These are phyloP conservation scores for Podaxis sp. DNA, from an alignment of 768 basidiomycete genomes.

Conservation along the genomic window DNA sequence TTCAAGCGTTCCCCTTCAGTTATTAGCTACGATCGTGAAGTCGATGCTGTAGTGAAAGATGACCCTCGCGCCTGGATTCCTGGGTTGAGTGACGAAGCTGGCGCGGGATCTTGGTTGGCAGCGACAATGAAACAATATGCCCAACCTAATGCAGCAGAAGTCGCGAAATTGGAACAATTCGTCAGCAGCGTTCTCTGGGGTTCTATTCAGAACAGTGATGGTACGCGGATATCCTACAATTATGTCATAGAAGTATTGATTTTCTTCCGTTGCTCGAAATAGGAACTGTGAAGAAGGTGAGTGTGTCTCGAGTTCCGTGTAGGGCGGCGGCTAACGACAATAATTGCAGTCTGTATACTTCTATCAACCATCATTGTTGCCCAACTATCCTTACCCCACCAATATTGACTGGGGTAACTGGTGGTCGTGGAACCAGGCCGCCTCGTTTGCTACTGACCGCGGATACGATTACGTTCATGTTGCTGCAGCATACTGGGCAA, in stretches of 20 bases:
- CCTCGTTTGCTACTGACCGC: conserved; percentile 42
- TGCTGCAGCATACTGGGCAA: conserved; percentile 47
- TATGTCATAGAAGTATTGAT: neutral
- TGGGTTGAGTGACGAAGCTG: conserved; percentile 58
- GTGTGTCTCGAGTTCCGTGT: neutral
- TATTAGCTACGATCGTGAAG: conserved; percentile 49
- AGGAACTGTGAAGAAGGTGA: conserved; percentile 52
- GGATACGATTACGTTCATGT: conserved; percentile 53
- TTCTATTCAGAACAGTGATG: conserved; percentile 46
- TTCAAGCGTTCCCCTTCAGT: conserved; percentile 51
- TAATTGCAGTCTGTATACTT: conserved; percentile 41
- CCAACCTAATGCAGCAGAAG: conserved; percentile 50
- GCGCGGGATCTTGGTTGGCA: conserved; percentile 54
- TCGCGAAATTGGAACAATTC: conserved; percentile 47
- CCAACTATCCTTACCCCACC: conserved; percentile 44
- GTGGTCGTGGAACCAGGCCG: conserved; percentile 54
- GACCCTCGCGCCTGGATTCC: conserved; percentile 56
- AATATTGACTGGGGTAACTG: conserved; percentile 47
- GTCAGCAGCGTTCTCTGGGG: conserved; percentile 42
- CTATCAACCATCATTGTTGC: conserved; percentile 41
- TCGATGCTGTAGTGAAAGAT: conserved; percentile 43
- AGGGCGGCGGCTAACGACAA: neutral
- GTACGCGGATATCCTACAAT: conserved; percentile 18
- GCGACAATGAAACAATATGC: conserved; percentile 53
- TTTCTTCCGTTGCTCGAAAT: neutral